phyloP scores from a whole-genome alignment of 208 protist species.

The Dictyostelium gargantuum region DNA sequence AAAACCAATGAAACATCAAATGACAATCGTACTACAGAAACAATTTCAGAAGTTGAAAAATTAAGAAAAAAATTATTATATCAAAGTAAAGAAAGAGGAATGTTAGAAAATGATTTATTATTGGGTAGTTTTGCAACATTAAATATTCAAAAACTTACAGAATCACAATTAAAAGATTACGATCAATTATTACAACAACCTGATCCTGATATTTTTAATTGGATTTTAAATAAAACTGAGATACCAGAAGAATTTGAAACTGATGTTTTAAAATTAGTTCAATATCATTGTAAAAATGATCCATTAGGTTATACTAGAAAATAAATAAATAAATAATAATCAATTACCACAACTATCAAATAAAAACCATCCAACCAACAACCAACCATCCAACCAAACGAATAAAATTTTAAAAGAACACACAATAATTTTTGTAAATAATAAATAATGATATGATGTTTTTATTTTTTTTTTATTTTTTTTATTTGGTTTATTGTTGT shows the following conservation, averaged over 20 bases:
- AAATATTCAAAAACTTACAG: constrained; percentile 35
- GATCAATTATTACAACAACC: constrained; percentile 64
- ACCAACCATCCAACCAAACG: too few relatives aligned
- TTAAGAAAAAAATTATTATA: constrained; percentile 67
- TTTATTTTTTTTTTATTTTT: too few relatives aligned
- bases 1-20: background rate
- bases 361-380: too few relatives aligned
- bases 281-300: constrained; percentile 66
- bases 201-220: constrained; percentile 74
- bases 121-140: constrained; percentile 70
- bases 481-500: too few relatives aligned
- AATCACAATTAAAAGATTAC: constrained; percentile 62
- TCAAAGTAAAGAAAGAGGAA: constrained; percentile 73
- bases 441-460: too few relatives aligned
- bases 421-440: too few relatives aligned
- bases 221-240: constrained; percentile 53
- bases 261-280: constrained; percentile 67
- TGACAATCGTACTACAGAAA: too few relatives aligned
- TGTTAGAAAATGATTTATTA: constrained; percentile 77
- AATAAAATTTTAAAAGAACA: too few relatives aligned
- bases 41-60: constrained; percentile 29
- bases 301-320: constrained; percentile 59
- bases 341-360: too few relatives aligned
- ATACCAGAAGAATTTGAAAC: constrained; percentile 46
- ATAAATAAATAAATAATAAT: background rate